Base-by-base conservation (phyloP, 2,329 filamentous ascomycete genomes). In the Parastagonospora nodorum region DNA sequence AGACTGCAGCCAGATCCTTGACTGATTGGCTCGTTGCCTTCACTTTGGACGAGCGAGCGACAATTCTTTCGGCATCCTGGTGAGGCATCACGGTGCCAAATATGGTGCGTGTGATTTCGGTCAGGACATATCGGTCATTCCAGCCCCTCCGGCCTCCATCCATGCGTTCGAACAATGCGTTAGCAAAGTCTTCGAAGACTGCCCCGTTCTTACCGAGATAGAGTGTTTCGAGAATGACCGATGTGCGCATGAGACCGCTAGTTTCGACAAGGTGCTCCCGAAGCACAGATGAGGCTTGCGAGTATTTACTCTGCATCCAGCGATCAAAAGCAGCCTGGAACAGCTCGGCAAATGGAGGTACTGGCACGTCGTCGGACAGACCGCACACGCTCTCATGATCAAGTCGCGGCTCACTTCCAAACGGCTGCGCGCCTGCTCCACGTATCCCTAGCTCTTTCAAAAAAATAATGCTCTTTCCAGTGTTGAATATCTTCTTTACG, bases 401-500 rank as follows among this genome's bases (percentile, higher is more conserved):
- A n/a, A 90, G 71, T 4, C 52, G 55, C 42, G 69, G 67, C 44
- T 74, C 64, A 6, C 28, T 14, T 8, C 53, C 56, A 2, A 33
- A 46, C 2, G 48, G 27, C 8, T 42, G 43, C 15, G 57, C n/a
- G 3, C 37, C 40, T 53, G 69, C 49, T 55, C 63, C 69, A 52
- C 82, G 78, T 48, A 81, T 78, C 35, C 86, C 84, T 9, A 96
- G 78, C 41, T 88, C 83, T 53, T 87, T 87, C n/a, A 97, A 76
- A 38, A 97, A 88, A 1, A 94, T 84, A 48, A 94, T 87, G 62
- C 88, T 95, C 73, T 97, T 97, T 0, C 93, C 93, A 1, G 90
- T 87, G 1, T 87, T 91, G 63, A 96, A 93, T 32, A 97, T 90
- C 55, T 86, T 88, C 19, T 78, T 76, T 0, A 84, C 85, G 2